Percentiles rank a stretch among this genome's conserved stretches.
These are phyloP conservation scores for Hyphodiscus hymeniophilus DNA, from an alignment of 495 filamentous ascomycete genomes.

Conservation along the genomic window DNA sequence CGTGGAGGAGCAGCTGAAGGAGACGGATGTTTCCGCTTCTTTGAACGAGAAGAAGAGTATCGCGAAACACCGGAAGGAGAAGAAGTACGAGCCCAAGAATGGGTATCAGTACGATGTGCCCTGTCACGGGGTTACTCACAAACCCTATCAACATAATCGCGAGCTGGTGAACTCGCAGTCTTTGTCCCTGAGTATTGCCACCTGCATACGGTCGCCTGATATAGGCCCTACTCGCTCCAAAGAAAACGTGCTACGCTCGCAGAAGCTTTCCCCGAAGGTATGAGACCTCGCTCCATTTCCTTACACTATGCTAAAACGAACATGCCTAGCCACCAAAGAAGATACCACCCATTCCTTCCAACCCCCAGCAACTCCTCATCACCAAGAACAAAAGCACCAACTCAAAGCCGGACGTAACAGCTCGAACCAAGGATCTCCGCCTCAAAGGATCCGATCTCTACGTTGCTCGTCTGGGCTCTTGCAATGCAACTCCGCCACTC, in stretches of 20 bases:
- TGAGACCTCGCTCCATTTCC: neutral
- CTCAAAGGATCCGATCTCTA: conserved; percentile 44
- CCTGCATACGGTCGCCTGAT: too few relatives aligned
- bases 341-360: conserved; percentile 5
- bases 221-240: too few relatives aligned
- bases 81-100: conserved; percentile 19
- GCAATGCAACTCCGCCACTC: neutral
- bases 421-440: conserved; percentile 35
- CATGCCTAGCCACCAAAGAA: conserved; percentile 8
- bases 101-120: conserved; percentile 6
- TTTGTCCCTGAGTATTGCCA: neutral
- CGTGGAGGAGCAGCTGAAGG: conserved; percentile 18
- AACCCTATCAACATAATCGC: conserved; percentile 16
- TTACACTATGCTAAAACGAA: neutral
- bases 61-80: conserved; percentile 28
- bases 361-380: conserved; percentile 15
- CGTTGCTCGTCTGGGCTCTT: conserved; percentile 36
- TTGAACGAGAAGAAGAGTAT: conserved; percentile 17
- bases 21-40: conserved; percentile 20
- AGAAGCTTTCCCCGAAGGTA: too few relatives aligned
- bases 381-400: conserved; percentile 15
- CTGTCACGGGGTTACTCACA: conserved; percentile 18
- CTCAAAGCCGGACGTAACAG: conserved; percentile 21
- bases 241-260: too few relatives aligned
- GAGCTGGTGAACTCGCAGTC: conserved; percentile 11